These are phyloP conservation scores for Sporothrix brunneoviolacea DNA, from an alignment of 2,329 filamentous ascomycete species.

Conservation along the genomic window DNA sequence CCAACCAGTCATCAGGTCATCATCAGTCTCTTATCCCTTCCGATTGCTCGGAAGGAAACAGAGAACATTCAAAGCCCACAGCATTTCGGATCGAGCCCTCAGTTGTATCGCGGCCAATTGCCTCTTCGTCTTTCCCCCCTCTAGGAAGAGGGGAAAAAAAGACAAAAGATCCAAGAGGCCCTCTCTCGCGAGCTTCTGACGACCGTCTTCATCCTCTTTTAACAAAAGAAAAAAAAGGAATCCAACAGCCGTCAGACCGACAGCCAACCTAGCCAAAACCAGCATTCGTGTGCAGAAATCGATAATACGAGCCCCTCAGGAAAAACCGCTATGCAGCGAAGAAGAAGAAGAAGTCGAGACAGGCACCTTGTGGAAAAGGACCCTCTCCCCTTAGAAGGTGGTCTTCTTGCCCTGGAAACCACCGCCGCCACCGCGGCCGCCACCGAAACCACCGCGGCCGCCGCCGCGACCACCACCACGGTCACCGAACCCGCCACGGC, in stretches of 20 bases:
- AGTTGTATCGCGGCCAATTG: constrained; percentile 46
- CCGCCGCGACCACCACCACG: constrained; percentile 46
- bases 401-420: constrained; percentile 76
- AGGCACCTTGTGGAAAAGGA: neutral
- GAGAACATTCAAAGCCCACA: constrained; percentile 15
- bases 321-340: constrained; percentile 4
- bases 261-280: constrained; percentile 50
- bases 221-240: constrained; percentile 10
- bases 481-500: constrained; percentile 46
- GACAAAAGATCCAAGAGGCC: neutral
- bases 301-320: constrained; percentile 33
- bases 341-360: too few relatives aligned
- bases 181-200: constrained; percentile 8
- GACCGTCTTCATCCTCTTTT: neutral
- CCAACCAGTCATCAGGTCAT: constrained; percentile 15
- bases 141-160: neutral
- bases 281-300: constrained; percentile 17
- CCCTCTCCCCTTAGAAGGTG: constrained; percentile 36
- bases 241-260: constrained; percentile 37
- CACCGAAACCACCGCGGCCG: constrained; percentile 49
- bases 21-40: constrained; percentile 3
- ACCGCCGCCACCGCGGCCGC: constrained; percentile 44
- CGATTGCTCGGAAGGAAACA: neutral
- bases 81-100: constrained; percentile 22
- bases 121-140: too few relatives aligned